Conservation (phyloP, 108 stramenopile species). For the Cyclotella choctawhatcheeana region DNA sequence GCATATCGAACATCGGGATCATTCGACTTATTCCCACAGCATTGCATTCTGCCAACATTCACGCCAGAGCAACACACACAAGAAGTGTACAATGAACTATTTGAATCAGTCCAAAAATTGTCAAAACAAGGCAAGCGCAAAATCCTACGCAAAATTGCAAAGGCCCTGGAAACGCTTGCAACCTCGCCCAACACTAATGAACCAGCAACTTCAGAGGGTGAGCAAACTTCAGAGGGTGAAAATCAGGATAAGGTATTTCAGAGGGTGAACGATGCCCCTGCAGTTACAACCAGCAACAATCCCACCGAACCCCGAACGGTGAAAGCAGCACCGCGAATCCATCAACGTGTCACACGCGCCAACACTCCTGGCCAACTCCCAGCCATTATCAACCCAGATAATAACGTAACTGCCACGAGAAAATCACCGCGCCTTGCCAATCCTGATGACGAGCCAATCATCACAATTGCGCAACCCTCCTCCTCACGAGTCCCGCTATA, state of each 20-base stretch:
- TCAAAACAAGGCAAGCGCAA: background rate
- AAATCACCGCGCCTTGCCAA: background rate
- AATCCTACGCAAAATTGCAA: background rate
- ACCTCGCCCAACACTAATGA: background rate
- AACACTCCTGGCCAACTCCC: background rate
- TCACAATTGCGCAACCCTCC: too few species aligned
- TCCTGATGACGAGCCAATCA: background rate
- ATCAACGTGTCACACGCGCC: background rate
- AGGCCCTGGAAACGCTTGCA: background rate
- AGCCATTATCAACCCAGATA: background rate
- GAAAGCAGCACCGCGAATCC: background rate
- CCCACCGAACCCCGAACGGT: background rate
- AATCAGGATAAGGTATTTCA: background rate
- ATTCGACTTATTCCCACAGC: constrained; percentile 2
- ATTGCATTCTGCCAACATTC: constrained; percentile 8
- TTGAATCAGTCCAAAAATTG: too few species aligned
- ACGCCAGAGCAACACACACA: background rate
- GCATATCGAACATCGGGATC: constrained; percentile 24
- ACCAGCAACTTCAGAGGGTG: constrained; percentile 5
- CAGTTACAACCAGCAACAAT: background rate
- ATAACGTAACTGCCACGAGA: background rate
- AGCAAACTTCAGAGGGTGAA: background rate
- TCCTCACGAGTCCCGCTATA: too few species aligned
- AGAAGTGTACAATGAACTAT: constrained; percentile 3
- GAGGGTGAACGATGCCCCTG: constrained; percentile 7